Conservation (phyloP, 768 basidiomycete species). For the Omphalotus guepiniiformis region DNA sequence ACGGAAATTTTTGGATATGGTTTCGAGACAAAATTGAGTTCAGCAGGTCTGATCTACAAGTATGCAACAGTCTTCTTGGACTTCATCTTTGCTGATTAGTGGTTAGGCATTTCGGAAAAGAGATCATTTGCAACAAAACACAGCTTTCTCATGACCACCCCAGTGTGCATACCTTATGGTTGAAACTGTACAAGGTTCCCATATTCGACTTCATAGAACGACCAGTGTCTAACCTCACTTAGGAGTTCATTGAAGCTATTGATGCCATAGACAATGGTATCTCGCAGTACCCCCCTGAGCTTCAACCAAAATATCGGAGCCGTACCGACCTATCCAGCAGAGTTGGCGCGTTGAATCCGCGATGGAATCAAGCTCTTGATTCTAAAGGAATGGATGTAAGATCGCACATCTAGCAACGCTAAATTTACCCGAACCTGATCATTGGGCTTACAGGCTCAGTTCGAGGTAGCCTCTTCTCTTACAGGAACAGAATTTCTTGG, state of each 20-base stretch:
- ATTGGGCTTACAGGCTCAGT: constrained; percentile 48
- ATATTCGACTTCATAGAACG: neutral
- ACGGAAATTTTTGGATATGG: constrained; percentile 85
- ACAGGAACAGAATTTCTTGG: constrained; percentile 83
- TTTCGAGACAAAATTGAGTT: constrained; percentile 84
- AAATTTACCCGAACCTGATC: constrained; percentile 1
- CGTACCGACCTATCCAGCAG: constrained; percentile 84
- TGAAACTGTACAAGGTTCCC: constrained; percentile 80
- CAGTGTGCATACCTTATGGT: constrained; percentile 72
- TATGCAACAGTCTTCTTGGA: constrained; percentile 28
- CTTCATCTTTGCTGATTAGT: neutral
- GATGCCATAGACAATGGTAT: constrained; percentile 97
- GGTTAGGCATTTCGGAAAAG: constrained; percentile 80
- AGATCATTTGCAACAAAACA: constrained; percentile 68
- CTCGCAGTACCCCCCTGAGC: constrained; percentile 65
- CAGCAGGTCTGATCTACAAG: constrained; percentile 97
- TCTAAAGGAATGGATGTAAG: constrained; percentile 70
- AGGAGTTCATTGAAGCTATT: constrained; percentile 93
- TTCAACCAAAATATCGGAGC: constrained; percentile 67
- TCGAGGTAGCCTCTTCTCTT: constrained; percentile 73
- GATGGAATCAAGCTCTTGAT: constrained; percentile 83
- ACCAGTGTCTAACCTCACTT: constrained; percentile 5
- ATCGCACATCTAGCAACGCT: constrained; percentile 10
- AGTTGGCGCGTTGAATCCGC: constrained; percentile 80
- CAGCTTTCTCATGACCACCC: constrained; percentile 49